A percentile compares a stretch with the other conserved stretches of the same genome.
phyloP scores from a whole-genome alignment of 1,284 basidiomycete species.

The Pisolithus thermaeus region DNA sequence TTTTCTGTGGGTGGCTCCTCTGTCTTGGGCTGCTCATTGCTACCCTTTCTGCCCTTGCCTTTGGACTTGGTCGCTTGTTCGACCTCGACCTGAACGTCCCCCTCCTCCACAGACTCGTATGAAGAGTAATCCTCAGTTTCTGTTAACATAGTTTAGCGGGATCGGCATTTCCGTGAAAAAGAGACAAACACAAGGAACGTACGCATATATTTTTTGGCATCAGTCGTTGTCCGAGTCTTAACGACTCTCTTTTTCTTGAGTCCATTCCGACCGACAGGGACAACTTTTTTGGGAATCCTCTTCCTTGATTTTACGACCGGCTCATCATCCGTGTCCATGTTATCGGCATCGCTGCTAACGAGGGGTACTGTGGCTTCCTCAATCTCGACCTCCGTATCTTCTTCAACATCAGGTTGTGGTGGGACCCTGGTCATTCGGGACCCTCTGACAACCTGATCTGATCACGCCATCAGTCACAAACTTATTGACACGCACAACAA shows the following conservation, averaged over 20 bases:
- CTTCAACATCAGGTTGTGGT: slow-evolving; percentile 3
- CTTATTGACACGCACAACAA: not conserved
- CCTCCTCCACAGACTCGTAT: slow-evolving; percentile 71
- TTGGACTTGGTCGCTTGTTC: slow-evolving; percentile 23
- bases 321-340: slow-evolving; percentile 27
- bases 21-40: slow-evolving; percentile 23
- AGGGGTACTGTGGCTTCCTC: slow-evolving; percentile 15
- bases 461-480: not conserved
- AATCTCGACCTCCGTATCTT: slow-evolving; percentile 15
- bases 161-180: not conserved
- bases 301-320: slow-evolving; percentile 43
- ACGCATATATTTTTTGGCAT: slow-evolving; percentile 71
- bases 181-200: slow-evolving; percentile 17
- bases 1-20: slow-evolving; percentile 13
- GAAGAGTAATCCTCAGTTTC: slow-evolving; percentile 73
- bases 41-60: slow-evolving; percentile 31
- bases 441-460: slow-evolving; percentile 44
- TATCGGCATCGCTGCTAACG: slow-evolving; percentile 23
- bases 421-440: slow-evolving; percentile 18
- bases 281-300: slow-evolving; percentile 52
- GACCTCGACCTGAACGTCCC: slow-evolving; percentile 34
- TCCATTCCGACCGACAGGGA: slow-evolving; percentile 67
- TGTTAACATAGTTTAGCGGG: slow-evolving; percentile 24
- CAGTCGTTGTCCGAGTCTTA: slow-evolving; percentile 49
- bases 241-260: slow-evolving; percentile 62